Evolutionary conservation across 441 rosid species (phyloP), one percentile per base, ranked within the genome.

Genomic region (Erysimum pusillum): DNA sequence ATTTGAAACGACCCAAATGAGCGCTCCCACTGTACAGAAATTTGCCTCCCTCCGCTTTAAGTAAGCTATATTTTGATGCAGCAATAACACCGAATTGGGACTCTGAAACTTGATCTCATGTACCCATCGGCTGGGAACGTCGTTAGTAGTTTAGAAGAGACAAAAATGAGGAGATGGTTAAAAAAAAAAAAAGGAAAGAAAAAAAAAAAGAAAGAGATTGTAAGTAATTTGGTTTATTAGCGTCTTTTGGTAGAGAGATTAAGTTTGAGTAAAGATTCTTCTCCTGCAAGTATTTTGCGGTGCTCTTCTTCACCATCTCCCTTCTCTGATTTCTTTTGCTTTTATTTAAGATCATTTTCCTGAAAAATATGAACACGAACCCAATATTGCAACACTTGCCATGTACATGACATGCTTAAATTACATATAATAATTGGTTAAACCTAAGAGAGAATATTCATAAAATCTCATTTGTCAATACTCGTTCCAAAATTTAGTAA

Each of bases 141-240:
- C 62, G 39, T 60, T 62, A 66, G 78, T 77, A 65, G 73, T 58
- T 48, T 46, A 71, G 45, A 38, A 64, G 63, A 64, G 57, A 56
- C 8, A 61, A 63, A 74, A 45, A 35, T 9, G 45, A 64, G 56
- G 68, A 65, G 67, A 76, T 54, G 66, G 45, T 63, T 45, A 14
- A 18, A 18, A 25, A 17, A 6, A 22, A 22, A 22, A 59, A 70
- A 34, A 34, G 2, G 9, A 51, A 6, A 31, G 4, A 45, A 34
- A 25, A 22, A 22, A 22, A 48, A 11, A 45, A 36, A 56, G 69
- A 56, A 56, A 7, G 57, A 71, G 67, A 5, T 38, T 89, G 93
- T 87, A 89, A 89, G 80, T 89, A 89, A 84, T 83, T 82, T 63
- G 80, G 81, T 69, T 81, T 71, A 48, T 63, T 71, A 77, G 76